Base-by-base conservation (phyloP, 345 rosid genomes). In the Salix arbutifolia region DNA sequence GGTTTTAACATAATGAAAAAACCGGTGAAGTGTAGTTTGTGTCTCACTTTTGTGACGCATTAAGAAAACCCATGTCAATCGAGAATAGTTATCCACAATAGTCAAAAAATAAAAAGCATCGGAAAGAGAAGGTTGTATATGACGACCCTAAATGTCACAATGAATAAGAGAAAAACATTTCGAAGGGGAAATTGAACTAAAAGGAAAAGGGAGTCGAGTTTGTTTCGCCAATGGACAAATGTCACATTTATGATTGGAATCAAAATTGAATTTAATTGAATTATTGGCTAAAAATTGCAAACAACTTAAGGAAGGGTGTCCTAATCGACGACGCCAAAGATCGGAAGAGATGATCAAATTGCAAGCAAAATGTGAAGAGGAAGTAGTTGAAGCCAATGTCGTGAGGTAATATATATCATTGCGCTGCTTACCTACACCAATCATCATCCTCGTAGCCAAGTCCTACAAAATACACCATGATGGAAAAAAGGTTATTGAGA, bases 331-430 rank as follows among this genome's bases (percentile, higher is more conserved):
- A 71, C 52, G 74, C 65, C 74, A 71, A 0, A 8, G 11, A 52
- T 52, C 0, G 7, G 23, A 28, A 6, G 65, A 48, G 65, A 10
- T 71, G 1, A 25, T 71, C 5, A 53, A 19, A 40, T 46, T 28
- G 61, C 14, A 50, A 21, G 58, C 26, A 53, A 28, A 71, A 14
- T 3, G 0, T 12, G 40, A 16, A 3, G 21, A 25, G 0, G 23
- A 11, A 4, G 6, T 5, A 4, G 12, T 37, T 37, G 26, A 23
- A 19, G 71, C 48, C 35, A 35, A 67, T 1, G 26, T 26, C 48
- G n/a, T 5, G 2, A 40, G 53, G 44, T 53, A 44, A 26, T 82
- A 82, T 0, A 78, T 44, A 26, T 76, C 79, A 30, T 72, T 38
- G 3, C 9, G 8, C 6, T 26, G 70, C 33, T 73, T 44, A 74